Base-by-base conservation (phyloP, 306 rosid genomes). In the Lupinus albus region DNA sequence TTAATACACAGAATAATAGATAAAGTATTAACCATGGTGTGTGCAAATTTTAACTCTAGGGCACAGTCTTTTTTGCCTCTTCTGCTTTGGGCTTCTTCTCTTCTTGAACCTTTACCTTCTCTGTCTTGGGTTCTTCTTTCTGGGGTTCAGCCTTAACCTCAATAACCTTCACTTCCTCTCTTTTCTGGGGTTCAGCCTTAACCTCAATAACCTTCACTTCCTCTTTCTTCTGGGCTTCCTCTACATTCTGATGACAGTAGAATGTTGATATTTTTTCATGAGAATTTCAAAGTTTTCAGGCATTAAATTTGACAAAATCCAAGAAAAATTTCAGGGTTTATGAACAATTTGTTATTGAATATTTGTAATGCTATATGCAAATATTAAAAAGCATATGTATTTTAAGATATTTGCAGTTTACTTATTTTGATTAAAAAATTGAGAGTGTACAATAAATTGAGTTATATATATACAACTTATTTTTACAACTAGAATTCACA, bases 221-320 rank as follows among this genome's bases (percentile, higher is more conserved):
- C 62, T 72, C 75, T 38, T 7, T 0, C 54, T 68, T 62, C 28
- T 21, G 11, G 51, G 52, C 18, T 25, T 33, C 73, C 18, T 68
- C 76, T 15, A 9, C 51, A 56, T 70, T 74, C 83, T 79, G 64
- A 61, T 79, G 64, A 61, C 15, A 60, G 16, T 18, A 18, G 46
- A 61, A 36, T 21, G 44, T 11, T 28, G 1, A 39, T 14, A 54
- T 10, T 16, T 16, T 45, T 38, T 13, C 11, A 28, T 33, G n/a
- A 44, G 52, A 42, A 18, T 61, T 38, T 39, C 16, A 16, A 0
- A 6, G 15, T 61, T 7, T 7, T 25, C 1, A 25, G 28, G 28
- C 2, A 25, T 25, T 25, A 25, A 25, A 25, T 25, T 25, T 25
- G 28, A 25, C 3, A 25, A 25, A 25, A 25, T 25, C 1, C 2